phyloP scores from a whole-genome alignment of 768 basidiomycete genomes.

The Galerina sulciceps region DNA sequence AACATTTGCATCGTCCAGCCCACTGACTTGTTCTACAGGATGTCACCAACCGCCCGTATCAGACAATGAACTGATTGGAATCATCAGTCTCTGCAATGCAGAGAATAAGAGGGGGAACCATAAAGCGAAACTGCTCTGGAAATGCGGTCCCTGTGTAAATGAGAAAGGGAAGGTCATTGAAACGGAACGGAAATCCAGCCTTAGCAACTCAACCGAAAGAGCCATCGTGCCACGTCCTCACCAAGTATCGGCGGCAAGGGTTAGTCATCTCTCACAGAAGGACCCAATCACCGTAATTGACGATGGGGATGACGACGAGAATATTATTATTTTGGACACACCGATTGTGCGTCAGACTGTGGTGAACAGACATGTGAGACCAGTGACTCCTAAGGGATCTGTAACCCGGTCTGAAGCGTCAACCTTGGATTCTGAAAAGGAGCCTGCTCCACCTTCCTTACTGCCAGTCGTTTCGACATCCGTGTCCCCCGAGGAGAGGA shows the following conservation, averaged over 20 bases:
- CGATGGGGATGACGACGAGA: background rate
- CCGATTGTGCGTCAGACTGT: background rate
- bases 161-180: background rate
- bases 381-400: background rate
- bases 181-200: too few species aligned
- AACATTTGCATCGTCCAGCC: background rate
- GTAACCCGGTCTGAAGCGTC: background rate
- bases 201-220: too few species aligned
- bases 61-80: conserved; percentile 33
- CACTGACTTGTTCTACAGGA: conserved; percentile 23
- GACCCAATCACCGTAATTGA: conserved; percentile 6
- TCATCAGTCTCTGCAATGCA: conserved; percentile 26
- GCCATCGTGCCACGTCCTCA: background rate
- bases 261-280: background rate
- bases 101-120: conserved; percentile 3
- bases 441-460: too few species aligned
- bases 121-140: conserved; percentile 17
- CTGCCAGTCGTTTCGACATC: too few species aligned
- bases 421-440: too few species aligned
- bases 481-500: too few species aligned
- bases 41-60: conserved; percentile 39
- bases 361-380: background rate
- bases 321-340: background rate
- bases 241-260: background rate
- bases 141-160: conserved; percentile 18